A percentile compares a stretch with the other conserved stretches of the same genome.
phyloP scores from a whole-genome alignment of 169 alveolate species.

The Pseudocohnilembus persalinus region DNA sequence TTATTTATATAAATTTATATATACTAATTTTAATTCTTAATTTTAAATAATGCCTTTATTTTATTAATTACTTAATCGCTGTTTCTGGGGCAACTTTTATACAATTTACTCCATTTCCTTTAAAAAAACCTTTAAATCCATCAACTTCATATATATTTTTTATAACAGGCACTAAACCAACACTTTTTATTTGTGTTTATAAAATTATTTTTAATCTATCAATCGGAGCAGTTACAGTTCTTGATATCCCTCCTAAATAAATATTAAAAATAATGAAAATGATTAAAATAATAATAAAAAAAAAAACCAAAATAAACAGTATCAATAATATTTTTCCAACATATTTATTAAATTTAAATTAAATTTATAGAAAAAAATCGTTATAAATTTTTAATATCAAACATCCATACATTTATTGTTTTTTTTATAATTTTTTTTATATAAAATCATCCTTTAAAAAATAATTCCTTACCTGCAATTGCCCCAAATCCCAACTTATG shows the following conservation, averaged over 20 bases:
- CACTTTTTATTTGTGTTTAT: conserved; percentile 38
- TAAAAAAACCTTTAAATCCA: conserved; percentile 53
- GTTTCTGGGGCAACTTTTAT: not conserved
- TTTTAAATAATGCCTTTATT: no score
- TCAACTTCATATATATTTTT: conserved; percentile 13
- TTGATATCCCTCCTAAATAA: conserved; percentile 44
- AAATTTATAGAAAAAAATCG: no score
- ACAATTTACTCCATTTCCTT: conserved; percentile 48
- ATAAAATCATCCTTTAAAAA: not conserved
- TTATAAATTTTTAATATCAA: no score
- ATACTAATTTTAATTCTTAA: no score
- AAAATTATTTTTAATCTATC: conserved; percentile 60
- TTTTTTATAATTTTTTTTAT: no score
- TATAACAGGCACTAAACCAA: conserved; percentile 17
- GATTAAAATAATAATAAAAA: no score
- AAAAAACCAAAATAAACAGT: no score
- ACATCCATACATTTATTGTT: no score
- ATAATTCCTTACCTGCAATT: not conserved
- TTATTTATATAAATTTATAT: no score
- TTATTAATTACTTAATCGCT: not conserved
- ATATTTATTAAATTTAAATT: no score
- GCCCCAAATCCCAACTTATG: not conserved
- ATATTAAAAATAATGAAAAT: no score
- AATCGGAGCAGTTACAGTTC: conserved; percentile 62
- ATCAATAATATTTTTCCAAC: no score